Percentiles rank a stretch among this genome's conserved stretches.
These are phyloP conservation scores for Kluyveromyces marxianus DNA, from an alignment of 1,139 yeast genomes.

Conservation along the genomic window DNA sequence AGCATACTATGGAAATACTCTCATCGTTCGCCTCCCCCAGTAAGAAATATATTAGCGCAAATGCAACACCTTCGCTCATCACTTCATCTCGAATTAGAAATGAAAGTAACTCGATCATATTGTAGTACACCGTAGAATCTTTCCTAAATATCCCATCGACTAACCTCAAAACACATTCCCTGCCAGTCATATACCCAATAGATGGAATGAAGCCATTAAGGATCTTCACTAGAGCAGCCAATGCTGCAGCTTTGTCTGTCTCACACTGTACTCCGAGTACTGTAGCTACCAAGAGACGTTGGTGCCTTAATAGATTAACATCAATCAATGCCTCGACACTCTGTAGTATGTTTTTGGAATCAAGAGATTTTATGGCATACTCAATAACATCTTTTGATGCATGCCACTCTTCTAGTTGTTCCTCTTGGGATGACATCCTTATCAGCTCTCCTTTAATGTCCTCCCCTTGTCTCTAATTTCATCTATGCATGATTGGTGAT, in stretches of 20 bases:
- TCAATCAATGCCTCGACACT: slow-evolving; percentile 11
- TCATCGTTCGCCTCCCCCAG: slow-evolving; percentile 48
- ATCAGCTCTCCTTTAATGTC: too few species aligned
- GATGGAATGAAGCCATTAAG: slow-evolving; percentile 64
- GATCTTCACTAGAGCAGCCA: slow-evolving; percentile 52
- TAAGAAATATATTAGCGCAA: slow-evolving; percentile 58
- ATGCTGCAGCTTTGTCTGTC: slow-evolving; percentile 30
- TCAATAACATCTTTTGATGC: slow-evolving; percentile 3
- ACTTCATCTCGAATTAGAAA: slow-evolving; percentile 62
- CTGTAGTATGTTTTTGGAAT: slow-evolving; percentile 8
- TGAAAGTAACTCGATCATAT: slow-evolving; percentile 46
- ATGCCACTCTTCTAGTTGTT: not conserved
- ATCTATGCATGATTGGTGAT: too few species aligned
- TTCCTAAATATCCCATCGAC: slow-evolving; percentile 46
- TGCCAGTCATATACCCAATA: slow-evolving; percentile 52
- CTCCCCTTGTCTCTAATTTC: too few species aligned
- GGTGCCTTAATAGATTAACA: slow-evolving; percentile 14
- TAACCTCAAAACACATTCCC: slow-evolving; percentile 54
- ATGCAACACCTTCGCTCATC: slow-evolving; percentile 51
- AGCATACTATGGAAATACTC: slow-evolving; percentile 42
- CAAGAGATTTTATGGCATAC: slow-evolving; percentile 7
- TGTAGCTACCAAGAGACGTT: slow-evolving; percentile 10
- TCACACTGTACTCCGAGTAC: slow-evolving; percentile 9
- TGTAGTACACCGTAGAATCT: slow-evolving; percentile 38
- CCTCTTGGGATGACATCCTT: too few species aligned